Conservation (phyloP, 306 rosid genomes). For the Hippophae rhamnoides region DNA sequence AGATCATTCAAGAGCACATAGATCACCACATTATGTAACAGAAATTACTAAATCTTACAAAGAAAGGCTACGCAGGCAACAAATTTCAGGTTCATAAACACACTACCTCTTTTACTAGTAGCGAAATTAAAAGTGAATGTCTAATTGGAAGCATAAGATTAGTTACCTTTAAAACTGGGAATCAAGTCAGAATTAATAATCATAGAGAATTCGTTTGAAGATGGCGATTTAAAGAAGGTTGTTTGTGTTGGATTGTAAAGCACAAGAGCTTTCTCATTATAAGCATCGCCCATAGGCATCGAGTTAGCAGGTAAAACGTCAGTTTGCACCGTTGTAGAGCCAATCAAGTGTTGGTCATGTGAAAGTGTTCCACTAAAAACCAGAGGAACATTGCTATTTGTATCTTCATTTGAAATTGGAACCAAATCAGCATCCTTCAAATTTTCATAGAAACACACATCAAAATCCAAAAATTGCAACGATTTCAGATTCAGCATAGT, state of each 20-base stretch:
- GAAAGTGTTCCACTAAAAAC: background rate
- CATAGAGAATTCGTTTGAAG: conserved; percentile 23
- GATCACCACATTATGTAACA: too few species aligned
- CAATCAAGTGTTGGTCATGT: background rate
- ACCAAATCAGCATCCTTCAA: conserved; percentile 9
- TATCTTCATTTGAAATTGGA: background rate
- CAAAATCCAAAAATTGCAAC: too few species aligned
- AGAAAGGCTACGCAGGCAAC: too few species aligned
- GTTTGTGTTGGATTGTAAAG: conserved; percentile 17
- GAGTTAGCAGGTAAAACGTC: background rate
- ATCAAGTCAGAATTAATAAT: conserved; percentile 28
- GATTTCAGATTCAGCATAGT: too few species aligned
- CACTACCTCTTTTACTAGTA: too few species aligned
- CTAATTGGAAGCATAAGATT: too few species aligned
- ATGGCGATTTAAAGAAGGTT: conserved; percentile 17
- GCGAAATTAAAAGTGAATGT: too few species aligned
- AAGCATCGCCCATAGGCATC: background rate
- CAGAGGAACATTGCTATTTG: background rate
- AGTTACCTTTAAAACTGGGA: conserved; percentile 36
- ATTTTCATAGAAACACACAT: background rate
- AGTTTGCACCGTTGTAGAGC: background rate
- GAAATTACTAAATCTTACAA: too few species aligned
- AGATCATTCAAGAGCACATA: too few species aligned
- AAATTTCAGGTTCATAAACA: too few species aligned
- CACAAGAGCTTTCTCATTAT: conserved; percentile 32